Conservation (phyloP, 441 rosid species). For the Viola pubescens region DNA sequence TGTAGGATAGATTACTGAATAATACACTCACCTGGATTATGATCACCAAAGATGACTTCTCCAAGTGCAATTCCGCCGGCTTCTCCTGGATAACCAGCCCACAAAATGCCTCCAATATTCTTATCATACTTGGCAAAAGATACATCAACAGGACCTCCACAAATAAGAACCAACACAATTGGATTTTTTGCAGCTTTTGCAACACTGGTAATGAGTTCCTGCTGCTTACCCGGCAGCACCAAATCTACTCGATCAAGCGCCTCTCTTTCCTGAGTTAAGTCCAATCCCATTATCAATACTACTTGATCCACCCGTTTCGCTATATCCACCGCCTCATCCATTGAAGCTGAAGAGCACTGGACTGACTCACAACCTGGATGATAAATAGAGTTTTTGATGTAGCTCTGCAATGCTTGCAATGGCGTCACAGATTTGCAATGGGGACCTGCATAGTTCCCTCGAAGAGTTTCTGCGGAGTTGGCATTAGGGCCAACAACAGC, state of each 20-base stretch:
- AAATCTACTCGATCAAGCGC: constrained; percentile 53
- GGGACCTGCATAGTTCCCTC: constrained; percentile 89
- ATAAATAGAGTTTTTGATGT: constrained; percentile 39
- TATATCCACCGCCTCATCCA: constrained; percentile 44
- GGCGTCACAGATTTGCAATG: constrained; percentile 76
- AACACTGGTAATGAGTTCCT: constrained; percentile 49
- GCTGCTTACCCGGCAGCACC: constrained; percentile 77
- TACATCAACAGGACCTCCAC: constrained; percentile 81
- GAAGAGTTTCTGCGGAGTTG: constrained; percentile 51
- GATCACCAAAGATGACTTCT: constrained; percentile 61
- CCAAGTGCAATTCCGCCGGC: constrained; percentile 83
- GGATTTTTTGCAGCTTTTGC: constrained; percentile 60
- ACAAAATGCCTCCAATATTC: constrained; percentile 48
- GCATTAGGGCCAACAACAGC: constrained; percentile 87
- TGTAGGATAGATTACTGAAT: background rate
- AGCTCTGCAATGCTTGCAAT: constrained; percentile 47
- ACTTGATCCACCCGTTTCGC: constrained; percentile 59
- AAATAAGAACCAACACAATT: constrained; percentile 49
- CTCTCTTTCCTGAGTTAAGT: constrained; percentile 78
- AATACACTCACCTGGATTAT: constrained; percentile 55
- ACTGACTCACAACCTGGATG: constrained; percentile 58
- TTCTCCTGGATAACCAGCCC: constrained; percentile 98
- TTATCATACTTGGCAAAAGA: constrained; percentile 52
- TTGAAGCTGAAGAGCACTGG: constrained; percentile 43
- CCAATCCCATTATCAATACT: constrained; percentile 75